phyloP scores from a whole-genome alignment of 1,284 basidiomycete genomes.

The Ceratobasidium papillatum region DNA sequence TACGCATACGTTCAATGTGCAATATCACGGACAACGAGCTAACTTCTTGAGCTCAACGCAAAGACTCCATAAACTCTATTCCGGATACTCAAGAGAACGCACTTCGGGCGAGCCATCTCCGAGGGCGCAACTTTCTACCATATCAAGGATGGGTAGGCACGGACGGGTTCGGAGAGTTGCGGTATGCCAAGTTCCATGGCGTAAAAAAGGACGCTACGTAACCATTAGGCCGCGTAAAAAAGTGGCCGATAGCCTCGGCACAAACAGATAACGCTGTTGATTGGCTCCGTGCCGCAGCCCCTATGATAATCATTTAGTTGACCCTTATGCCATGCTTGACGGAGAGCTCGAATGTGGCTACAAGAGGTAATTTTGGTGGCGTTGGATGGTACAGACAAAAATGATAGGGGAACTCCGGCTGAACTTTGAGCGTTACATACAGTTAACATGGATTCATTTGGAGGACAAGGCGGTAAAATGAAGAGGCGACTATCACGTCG shows the following conservation, averaged over 20 bases:
- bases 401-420: background rate
- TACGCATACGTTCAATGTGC: too few relatives aligned
- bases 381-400: background rate
- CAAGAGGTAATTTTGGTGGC: background rate
- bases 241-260: constrained; percentile 8
- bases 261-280: background rate
- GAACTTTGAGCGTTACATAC: background rate
- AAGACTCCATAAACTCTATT: too few relatives aligned
- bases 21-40: too few relatives aligned
- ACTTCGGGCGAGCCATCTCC: background rate
- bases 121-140: background rate
- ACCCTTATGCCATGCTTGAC: background rate
- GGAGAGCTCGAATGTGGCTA: background rate
- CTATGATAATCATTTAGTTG: constrained; percentile 1
- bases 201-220: background rate
- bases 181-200: background rate
- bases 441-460: background rate
- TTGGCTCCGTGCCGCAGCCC: background rate
- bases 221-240: background rate
- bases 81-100: too few relatives aligned
- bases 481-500: background rate
- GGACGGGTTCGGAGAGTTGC: background rate
- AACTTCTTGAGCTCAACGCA: too few relatives aligned
- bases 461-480: background rate
- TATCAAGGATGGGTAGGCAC: too few relatives aligned